Evolutionary conservation across 441 rosid genomes (phyloP).

Genomic region (Macaranga tanarius): DNA sequence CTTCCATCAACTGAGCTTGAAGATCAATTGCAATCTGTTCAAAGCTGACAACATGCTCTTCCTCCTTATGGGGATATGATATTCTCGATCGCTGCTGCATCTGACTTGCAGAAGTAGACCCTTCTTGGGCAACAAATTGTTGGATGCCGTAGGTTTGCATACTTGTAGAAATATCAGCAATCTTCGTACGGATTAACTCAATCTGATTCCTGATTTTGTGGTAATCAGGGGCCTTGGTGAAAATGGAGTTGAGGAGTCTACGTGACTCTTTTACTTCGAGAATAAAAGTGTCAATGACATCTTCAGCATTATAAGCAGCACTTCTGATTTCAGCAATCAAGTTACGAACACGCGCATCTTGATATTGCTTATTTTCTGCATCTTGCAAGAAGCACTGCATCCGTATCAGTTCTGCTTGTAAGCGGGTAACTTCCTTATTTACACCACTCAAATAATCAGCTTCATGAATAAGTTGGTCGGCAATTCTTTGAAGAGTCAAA

Average conservation of each 20-base stretch:
- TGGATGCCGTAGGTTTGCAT: constrained; percentile 5
- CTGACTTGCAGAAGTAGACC: neutral
- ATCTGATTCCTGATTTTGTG: neutral
- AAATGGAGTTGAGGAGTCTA: constrained; percentile 6
- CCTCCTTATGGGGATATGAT: neutral
- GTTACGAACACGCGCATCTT: constrained; percentile 11
- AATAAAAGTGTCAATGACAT: constrained; percentile 12
- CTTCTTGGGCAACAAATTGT: neutral
- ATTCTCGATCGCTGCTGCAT: neutral
- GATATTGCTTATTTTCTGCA: constrained; percentile 18
- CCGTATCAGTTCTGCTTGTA: constrained; percentile 23
- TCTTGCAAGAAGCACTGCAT: constrained; percentile 26
- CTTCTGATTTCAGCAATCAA: constrained; percentile 18
- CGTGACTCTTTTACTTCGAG: neutral
- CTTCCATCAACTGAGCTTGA: constrained; percentile 3
- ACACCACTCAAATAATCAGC: constrained; percentile 16
- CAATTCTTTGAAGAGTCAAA: constrained; percentile 7
- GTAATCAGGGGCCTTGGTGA: neutral
- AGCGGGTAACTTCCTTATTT: neutral
- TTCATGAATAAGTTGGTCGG: constrained; percentile 18
- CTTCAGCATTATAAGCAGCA: constrained; percentile 26
- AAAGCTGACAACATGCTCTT: constrained; percentile 25
- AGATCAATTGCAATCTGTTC: constrained; percentile 3
- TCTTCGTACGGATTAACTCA: neutral
- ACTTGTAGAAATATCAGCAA: neutral